Conservation (phyloP, 2,329 filamentous ascomycete species). For the Aspergillus sp. region DNA sequence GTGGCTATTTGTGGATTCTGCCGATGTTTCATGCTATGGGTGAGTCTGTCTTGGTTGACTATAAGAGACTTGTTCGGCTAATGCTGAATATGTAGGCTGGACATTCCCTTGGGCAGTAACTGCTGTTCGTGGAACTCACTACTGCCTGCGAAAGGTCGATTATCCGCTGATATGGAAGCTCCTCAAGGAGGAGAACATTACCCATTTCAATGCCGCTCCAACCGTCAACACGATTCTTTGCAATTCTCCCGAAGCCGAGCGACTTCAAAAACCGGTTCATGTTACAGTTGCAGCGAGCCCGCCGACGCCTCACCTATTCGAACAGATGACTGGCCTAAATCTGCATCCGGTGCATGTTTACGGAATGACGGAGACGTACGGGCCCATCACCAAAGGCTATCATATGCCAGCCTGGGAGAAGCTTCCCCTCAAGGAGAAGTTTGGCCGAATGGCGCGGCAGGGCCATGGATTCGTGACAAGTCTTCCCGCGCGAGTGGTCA, state of each 20-base stretch:
- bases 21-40: slow-evolving; percentile 79
- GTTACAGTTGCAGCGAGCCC: slow-evolving; percentile 94
- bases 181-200: slow-evolving; percentile 83
- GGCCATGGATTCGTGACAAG: slow-evolving; percentile 89
- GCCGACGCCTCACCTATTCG: slow-evolving; percentile 86
- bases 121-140: slow-evolving; percentile 89
- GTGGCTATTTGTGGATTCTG: slow-evolving; percentile 87
- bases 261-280: slow-evolving; percentile 70
- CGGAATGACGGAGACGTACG: slow-evolving; percentile 86
- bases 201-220: slow-evolving; percentile 93
- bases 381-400: slow-evolving; percentile 94
- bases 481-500: slow-evolving; percentile 79
- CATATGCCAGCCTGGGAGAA: slow-evolving; percentile 82
- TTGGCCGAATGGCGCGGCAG: slow-evolving; percentile 87
- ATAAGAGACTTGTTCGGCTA: neutral
- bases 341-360: slow-evolving; percentile 92
- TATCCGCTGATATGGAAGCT: slow-evolving; percentile 91
- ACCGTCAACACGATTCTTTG: slow-evolving; percentile 96
- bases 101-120: slow-evolving; percentile 94
- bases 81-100: slow-evolving; percentile 57
- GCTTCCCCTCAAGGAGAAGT: slow-evolving; percentile 75
- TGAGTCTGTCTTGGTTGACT: slow-evolving; percentile 27
- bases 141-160: slow-evolving; percentile 92
- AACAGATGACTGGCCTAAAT: slow-evolving; percentile 88
- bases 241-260: slow-evolving; percentile 73